phyloP scores from a whole-genome alignment of 1,284 basidiomycete genomes.

The Albatrellus sp. region DNA sequence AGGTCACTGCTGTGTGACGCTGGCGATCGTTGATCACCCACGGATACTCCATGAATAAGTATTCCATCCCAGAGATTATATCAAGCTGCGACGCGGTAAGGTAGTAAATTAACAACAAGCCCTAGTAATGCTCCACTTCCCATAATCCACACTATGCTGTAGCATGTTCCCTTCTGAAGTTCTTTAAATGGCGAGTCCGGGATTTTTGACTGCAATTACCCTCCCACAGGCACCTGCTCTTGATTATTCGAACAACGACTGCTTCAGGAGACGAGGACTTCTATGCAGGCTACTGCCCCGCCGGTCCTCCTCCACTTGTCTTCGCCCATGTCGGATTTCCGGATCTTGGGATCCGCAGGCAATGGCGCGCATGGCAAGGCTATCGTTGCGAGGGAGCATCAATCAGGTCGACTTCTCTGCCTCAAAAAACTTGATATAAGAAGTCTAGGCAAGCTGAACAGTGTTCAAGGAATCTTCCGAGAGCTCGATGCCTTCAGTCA shows the following conservation, averaged over 20 bases:
- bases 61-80: too few relatives aligned
- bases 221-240: too few relatives aligned
- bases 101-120: too few relatives aligned
- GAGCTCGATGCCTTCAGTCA: slow-evolving; percentile 18
- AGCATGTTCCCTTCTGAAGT: too few relatives aligned
- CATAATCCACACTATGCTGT: too few relatives aligned
- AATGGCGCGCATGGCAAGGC: not conserved
- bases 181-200: too few relatives aligned
- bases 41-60: too few relatives aligned
- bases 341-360: not conserved
- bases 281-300: not conserved
- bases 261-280: slow-evolving; percentile 3
- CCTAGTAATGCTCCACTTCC: too few relatives aligned
- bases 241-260: too few relatives aligned
- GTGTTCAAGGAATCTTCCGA: not conserved
- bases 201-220: too few relatives aligned
- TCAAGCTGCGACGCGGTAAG: too few relatives aligned
- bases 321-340: not conserved
- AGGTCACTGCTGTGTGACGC: not conserved
- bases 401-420: not conserved
- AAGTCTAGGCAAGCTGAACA: not conserved
- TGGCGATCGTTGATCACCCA: not conserved
- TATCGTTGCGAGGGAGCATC: not conserved
- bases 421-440: slow-evolving; percentile 2
- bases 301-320: not conserved